Base-by-base conservation (phyloP, 2,329 filamentous ascomycete genomes). In the Aspergillus piperis region DNA sequence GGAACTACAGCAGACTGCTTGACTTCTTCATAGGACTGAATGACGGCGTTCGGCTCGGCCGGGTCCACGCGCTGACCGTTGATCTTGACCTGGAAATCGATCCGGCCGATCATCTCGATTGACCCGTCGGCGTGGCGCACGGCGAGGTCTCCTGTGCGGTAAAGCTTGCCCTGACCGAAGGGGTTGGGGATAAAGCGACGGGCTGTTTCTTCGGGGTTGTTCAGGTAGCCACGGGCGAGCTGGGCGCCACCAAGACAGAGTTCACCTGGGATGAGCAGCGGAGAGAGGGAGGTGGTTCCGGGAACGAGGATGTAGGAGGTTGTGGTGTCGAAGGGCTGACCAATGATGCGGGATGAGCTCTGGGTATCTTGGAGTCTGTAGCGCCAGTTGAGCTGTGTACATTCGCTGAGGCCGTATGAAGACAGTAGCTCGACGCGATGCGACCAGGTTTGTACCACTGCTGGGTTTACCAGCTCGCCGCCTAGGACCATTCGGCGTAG, bases 11-110 rank as follows among this genome's bases (percentile, higher is more conserved):
- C 57, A 21, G 38, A 57, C 7, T 27, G 42, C 8, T 47, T 36
- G 17, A 62, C 49, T 25, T 27, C 58, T 3, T 49, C 41, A 13
- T 57, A 32, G 13, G 49, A 39, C 23, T 30, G 41, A 5, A 58
- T 30, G 27, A 53, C 32, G 11, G 36, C n/a, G 23, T 59, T 51
- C 5, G 60, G 51, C 67, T 77, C 80, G 36, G 70, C 78, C 51
- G 85, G 78, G 72, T 86, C 88, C 49, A 87, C 82, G 51, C 86
- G 77, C 64, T 83, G 86, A 21, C 88, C 88, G 3, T 80, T 77
- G 21, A 88, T 73, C 72, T 89, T 89, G 57, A 86, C 82, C 69
- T 86, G 86, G 39, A 81, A 81, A 63, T 88, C 86, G 62, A 84
- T 84, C 36, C 87, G 80, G 2, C 85, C 84, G 8, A 86, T 47